Conservation (phyloP, 169 alveolate species). For the Eimeria acervulina region DNA sequence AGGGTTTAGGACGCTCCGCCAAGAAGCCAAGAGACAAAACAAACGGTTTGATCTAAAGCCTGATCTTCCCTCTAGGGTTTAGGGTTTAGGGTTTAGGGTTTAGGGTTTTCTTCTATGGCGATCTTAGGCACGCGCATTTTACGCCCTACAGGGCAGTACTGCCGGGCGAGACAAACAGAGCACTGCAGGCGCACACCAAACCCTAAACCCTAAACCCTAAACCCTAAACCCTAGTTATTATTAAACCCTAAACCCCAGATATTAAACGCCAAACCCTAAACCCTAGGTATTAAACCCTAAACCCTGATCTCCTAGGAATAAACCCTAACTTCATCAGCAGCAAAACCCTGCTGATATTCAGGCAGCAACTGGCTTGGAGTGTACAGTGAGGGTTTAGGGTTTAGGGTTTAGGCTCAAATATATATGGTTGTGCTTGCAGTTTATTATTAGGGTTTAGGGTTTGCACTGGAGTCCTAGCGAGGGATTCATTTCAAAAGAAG, state of each 20-base stretch:
- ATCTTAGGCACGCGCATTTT: neutral
- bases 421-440: neutral
- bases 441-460: neutral
- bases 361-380: neutral
- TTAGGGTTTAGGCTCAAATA: neutral
- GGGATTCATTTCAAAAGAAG: too few species aligned
- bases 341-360: neutral
- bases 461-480: neutral
- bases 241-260: neutral
- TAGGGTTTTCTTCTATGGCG: neutral
- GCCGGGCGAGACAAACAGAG: neutral
- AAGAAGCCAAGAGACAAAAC: conserved; percentile 4
- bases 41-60: neutral
- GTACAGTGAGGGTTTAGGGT: neutral
- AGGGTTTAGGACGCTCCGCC: neutral
- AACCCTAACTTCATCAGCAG: neutral
- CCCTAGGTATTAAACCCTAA: too few species aligned
- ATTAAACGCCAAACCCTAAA: neutral
- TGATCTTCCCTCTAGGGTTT: neutral
- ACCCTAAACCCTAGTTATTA: neutral
- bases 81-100: conserved; percentile 27
- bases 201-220: conserved; percentile 45
- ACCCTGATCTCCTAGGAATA: too few species aligned
- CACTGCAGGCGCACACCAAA: conserved; percentile 22
- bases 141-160: conserved; percentile 16